phyloP scores from a whole-genome alignment of 2,329 filamentous ascomycete genomes.

The Calonectria fujianensis region DNA sequence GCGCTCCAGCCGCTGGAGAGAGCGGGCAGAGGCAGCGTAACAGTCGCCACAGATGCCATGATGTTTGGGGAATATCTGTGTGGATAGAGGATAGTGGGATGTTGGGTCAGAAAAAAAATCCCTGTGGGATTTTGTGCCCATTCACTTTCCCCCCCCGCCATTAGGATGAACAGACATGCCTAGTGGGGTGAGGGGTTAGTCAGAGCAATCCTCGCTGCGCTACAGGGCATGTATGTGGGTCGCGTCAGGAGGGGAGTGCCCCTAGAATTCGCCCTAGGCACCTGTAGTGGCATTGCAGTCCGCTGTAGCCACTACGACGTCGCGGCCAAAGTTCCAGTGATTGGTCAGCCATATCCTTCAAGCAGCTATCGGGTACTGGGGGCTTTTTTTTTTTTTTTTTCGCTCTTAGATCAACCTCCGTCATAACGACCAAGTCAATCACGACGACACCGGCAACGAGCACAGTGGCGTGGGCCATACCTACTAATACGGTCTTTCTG shows the following conservation, averaged over 20 bases:
- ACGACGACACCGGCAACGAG: background rate
- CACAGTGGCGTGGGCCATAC: background rate
- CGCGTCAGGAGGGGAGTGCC: background rate
- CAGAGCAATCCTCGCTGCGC: background rate
- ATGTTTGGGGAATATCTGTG: conserved; percentile 38
- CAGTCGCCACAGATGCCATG: conserved; percentile 80
- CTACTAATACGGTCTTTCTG: background rate
- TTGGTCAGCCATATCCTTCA: conserved; percentile 5
- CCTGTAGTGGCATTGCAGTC: background rate
- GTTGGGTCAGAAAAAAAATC: conserved; percentile 42
- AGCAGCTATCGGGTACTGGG: background rate
- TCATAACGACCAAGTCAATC: background rate
- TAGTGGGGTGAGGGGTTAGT: conserved; percentile 50
- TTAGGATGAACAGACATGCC: conserved; percentile 31
- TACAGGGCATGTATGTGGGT: conserved; percentile 10
- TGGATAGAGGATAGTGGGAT: conserved; percentile 45
- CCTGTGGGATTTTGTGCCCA: conserved; percentile 43
- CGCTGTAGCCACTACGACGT: background rate
- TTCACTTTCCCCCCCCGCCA: conserved; percentile 52
- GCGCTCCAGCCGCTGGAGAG: conserved; percentile 88
- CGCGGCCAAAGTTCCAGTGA: conserved; percentile 1
- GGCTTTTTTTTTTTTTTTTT: conserved; percentile 25
- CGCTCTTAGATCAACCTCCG: conserved; percentile 12
- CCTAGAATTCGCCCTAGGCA: background rate
- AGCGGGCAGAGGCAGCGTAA: conserved; percentile 81